Percentiles rank a stretch among this genome's conserved stretches.
Evolutionary conservation across 2,329 filamentous ascomycete species (phyloP).

Genomic region (Teratosphaeria nubilosa): DNA sequence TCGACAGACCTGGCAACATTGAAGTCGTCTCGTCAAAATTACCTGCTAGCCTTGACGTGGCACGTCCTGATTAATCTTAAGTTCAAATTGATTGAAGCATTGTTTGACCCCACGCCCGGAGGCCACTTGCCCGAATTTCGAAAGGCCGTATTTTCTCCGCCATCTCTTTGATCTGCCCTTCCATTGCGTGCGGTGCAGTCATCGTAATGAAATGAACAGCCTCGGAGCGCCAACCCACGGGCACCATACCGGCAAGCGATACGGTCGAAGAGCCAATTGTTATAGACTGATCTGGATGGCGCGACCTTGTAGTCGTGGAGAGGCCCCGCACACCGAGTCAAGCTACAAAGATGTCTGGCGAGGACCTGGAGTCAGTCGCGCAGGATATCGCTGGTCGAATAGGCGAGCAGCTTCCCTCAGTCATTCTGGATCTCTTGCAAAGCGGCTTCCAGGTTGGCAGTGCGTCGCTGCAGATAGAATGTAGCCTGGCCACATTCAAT

Average conservation of each 20-base stretch:
- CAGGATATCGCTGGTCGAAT: not conserved
- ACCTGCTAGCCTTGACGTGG: too few species aligned
- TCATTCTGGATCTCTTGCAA: slow-evolving; percentile 5
- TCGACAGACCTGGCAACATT: too few species aligned
- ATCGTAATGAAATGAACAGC: not conserved
- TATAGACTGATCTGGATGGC: not conserved
- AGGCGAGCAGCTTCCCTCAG: slow-evolving; percentile 1
- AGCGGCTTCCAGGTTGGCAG: not conserved
- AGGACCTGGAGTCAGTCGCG: not conserved
- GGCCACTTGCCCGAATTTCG: not conserved
- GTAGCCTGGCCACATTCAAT: slow-evolving; percentile 3
- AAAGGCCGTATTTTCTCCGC: not conserved
- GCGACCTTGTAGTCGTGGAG: not conserved
- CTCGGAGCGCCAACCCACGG: not conserved
- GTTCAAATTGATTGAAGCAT: too few species aligned
- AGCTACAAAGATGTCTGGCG: not conserved
- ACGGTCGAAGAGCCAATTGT: not conserved
- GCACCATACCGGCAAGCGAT: not conserved
- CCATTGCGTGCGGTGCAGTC: too few species aligned
- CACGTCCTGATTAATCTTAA: too few species aligned
- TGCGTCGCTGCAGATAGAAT: slow-evolving; percentile 8
- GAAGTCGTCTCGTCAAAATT: too few species aligned
- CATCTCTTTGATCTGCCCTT: not conserved
- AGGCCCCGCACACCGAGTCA: not conserved
- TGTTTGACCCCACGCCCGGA: too few species aligned